These are phyloP conservation scores for Protomyces macrosporus DNA, from an alignment of 1,139 yeast genomes.

Conservation along the genomic window DNA sequence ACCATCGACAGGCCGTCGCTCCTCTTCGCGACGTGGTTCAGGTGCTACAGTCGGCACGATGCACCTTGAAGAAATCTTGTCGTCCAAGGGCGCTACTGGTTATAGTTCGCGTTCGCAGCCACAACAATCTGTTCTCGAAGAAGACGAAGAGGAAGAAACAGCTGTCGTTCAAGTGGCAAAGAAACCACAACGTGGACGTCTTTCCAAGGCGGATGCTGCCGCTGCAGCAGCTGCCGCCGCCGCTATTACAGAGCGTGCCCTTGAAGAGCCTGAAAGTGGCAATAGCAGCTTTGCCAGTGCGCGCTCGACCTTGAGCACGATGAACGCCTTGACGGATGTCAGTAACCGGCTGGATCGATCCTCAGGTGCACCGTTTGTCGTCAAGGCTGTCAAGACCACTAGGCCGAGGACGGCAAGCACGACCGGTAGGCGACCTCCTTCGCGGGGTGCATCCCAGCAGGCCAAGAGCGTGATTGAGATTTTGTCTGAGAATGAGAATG, in stretches of 20 bases:
- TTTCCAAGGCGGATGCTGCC: too few relatives aligned
- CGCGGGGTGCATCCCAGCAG: background rate
- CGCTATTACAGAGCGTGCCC: too few relatives aligned
- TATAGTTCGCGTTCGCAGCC: background rate
- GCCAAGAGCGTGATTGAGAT: background rate
- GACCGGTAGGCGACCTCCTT: background rate
- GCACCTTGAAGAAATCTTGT: background rate
- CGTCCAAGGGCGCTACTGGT: background rate
- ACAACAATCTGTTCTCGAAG: background rate
- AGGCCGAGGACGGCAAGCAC: background rate
- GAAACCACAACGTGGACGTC: too few relatives aligned
- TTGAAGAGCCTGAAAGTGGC: background rate
- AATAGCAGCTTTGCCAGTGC: background rate
- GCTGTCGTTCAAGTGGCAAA: too few relatives aligned
- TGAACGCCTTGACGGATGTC: background rate
- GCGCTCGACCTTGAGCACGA: background rate
- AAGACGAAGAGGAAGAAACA: background rate
- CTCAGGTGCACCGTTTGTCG: too few relatives aligned
- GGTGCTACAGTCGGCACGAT: background rate
- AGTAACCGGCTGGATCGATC: too few relatives aligned
- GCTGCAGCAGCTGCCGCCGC: too few relatives aligned
- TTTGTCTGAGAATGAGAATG: background rate
- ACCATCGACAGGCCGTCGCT: background rate
- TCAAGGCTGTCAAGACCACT: background rate
- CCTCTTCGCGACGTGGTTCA: background rate